phyloP scores from a whole-genome alignment of 106 monocot genomes.

The Allium sativum region DNA sequence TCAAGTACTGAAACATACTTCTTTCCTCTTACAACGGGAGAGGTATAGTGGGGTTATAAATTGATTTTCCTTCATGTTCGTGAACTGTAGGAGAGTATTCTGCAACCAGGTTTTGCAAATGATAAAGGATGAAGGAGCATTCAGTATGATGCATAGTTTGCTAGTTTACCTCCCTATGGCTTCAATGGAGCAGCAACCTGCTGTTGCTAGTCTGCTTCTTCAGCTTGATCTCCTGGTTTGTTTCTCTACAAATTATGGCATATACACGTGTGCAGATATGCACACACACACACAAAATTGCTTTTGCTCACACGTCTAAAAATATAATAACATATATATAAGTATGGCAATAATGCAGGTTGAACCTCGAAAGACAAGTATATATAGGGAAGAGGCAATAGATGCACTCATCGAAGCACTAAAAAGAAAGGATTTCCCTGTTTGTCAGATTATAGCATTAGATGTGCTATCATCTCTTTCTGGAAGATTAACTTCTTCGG shows the following conservation, averaged over 20 bases:
- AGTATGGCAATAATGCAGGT: conserved; percentile 10
- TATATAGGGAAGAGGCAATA: conserved; percentile 51
- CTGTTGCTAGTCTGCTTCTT: conserved; percentile 44
- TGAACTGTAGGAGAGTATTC: conserved; percentile 28
- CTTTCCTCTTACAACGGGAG: too few species aligned
- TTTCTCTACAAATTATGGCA: background rate
- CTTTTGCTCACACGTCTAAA: too few species aligned
- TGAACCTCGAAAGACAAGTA: conserved; percentile 50
- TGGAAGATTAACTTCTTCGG: conserved; percentile 26
- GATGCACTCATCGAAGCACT: conserved; percentile 45
- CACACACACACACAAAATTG: too few species aligned
- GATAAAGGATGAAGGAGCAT: conserved; percentile 45
- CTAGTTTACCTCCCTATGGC: conserved; percentile 45
- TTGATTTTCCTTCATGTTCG: too few species aligned
- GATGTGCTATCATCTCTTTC: conserved; percentile 30
- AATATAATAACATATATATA: too few species aligned
- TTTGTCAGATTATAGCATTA: conserved; percentile 38
- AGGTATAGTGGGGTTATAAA: too few species aligned
- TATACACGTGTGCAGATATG: too few species aligned
- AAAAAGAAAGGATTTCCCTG: conserved; percentile 30
- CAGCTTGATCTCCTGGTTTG: conserved; percentile 54
- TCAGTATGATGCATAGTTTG: conserved; percentile 49
- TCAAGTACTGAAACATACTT: too few species aligned
- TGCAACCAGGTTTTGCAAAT: conserved; percentile 35
- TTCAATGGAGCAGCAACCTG: conserved; percentile 35